These are phyloP conservation scores for Entomortierella lignicola DNA, from an alignment of 192 early-diverging fungal genomes.

Conservation along the genomic window DNA sequence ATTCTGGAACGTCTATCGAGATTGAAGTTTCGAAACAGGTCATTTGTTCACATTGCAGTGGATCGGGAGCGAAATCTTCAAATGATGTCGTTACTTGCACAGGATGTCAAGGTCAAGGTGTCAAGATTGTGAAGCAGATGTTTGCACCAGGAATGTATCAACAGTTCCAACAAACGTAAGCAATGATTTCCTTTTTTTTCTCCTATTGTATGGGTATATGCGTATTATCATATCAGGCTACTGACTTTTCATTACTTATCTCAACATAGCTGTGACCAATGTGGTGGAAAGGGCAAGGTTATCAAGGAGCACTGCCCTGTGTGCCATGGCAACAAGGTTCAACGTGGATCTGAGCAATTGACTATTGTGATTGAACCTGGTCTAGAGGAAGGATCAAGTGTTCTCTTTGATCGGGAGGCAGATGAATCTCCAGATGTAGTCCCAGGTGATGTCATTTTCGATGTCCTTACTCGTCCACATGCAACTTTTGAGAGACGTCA, in stretches of 20 bases:
- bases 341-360: conserved; percentile 83
- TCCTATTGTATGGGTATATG: too few species aligned
- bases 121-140: conserved; percentile 84
- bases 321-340: conserved; percentile 89
- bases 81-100: conserved; percentile 89
- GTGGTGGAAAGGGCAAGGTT: conserved; percentile 91
- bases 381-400: conserved; percentile 72
- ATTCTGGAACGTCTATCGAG: conserved; percentile 84
- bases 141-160: conserved; percentile 95
- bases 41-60: conserved; percentile 92
- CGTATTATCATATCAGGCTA: too few species aligned
- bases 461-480: conserved; percentile 76
- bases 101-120: conserved; percentile 83
- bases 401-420: conserved; percentile 85
- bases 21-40: conserved; percentile 95
- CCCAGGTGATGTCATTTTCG: conserved; percentile 91
- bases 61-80: conserved; percentile 86
- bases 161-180: conserved; percentile 86
- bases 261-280: conserved; percentile 84
- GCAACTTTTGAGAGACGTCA: conserved; percentile 79
- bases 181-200: too few species aligned
- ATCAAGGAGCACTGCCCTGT: conserved; percentile 82
- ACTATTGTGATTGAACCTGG: conserved; percentile 86
- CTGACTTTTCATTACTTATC: background rate
- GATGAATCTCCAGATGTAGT: conserved; percentile 92